phyloP scores from a whole-genome alignment of 1,284 basidiomycete species.

The Trichosporon inkin region DNA sequence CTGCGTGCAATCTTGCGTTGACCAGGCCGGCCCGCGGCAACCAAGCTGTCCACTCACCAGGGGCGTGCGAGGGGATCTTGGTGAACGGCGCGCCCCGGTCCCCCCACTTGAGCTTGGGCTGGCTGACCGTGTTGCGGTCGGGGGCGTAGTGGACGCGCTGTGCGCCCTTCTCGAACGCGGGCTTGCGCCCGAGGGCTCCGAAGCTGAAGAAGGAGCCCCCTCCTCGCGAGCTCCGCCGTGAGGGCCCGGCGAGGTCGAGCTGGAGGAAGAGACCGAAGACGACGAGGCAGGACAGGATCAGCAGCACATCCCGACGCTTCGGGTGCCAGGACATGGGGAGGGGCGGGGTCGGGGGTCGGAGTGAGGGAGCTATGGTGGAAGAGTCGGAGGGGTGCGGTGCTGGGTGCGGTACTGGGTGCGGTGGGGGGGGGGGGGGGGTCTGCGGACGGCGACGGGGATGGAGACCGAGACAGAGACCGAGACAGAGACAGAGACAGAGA shows the following conservation, averaged over 20 bases:
- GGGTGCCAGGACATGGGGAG: slow-evolving; percentile 33
- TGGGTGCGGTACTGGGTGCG: not conserved
- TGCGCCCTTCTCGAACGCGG: not conserved
- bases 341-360: not conserved
- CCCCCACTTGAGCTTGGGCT: slow-evolving; percentile 44
- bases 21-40: not conserved
- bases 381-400: not conserved
- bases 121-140: slow-evolving; percentile 15
- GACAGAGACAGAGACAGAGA: too few species aligned
- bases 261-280: slow-evolving; percentile 45
- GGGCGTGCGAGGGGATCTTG: slow-evolving; percentile 46
- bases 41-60: slow-evolving; percentile 36
- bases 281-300: slow-evolving; percentile 39
- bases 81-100: slow-evolving; percentile 38
- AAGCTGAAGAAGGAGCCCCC: slow-evolving; percentile 29
- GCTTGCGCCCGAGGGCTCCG: slow-evolving; percentile 14
- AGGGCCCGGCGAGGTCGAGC: slow-evolving; percentile 32
- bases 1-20: too few species aligned
- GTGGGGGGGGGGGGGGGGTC: not conserved
- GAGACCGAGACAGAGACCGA: too few species aligned
- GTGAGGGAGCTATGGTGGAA: not conserved
- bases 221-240: not conserved
- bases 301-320: slow-evolving; percentile 44
- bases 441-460: not conserved
- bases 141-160: slow-evolving; percentile 12